A percentile compares a stretch with the other conserved stretches of the same genome.
Conservation (phyloP, 352 stramenopile species). For the Phytophthora capsici region DNA sequence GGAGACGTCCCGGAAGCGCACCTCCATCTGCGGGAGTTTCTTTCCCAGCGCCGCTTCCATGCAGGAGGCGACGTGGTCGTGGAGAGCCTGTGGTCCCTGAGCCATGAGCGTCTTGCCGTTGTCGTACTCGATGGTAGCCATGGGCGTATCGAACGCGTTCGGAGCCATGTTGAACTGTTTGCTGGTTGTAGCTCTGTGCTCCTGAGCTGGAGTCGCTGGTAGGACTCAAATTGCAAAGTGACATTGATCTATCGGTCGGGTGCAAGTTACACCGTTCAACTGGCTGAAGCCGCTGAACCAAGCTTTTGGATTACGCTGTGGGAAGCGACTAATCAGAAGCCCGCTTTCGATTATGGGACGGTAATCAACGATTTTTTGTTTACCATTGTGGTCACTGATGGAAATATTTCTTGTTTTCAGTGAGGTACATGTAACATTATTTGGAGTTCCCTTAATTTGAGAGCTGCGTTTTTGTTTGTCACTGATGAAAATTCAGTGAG, state of each 20-base stretch:
- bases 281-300: too few species aligned
- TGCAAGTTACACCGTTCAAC: too few species aligned
- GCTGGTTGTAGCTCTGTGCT: neutral
- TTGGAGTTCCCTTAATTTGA: too few species aligned
- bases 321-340: conserved; percentile 6
- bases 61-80: conserved; percentile 31
- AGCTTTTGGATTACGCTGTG: conserved; percentile 20
- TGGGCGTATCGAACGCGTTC: neutral
- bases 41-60: conserved; percentile 36
- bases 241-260: conserved; percentile 4
- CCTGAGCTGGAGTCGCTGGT: conserved; percentile 11
- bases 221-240: conserved; percentile 21
- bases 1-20: conserved; percentile 5
- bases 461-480: too few species aligned
- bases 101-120: conserved; percentile 39
- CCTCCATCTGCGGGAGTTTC: neutral
- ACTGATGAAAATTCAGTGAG: too few species aligned
- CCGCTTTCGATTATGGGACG: conserved; percentile 13
- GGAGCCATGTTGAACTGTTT: neutral
- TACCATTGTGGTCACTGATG: too few species aligned
- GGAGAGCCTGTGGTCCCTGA: conserved; percentile 33
- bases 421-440: too few species aligned
- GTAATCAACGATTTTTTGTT: conserved; percentile 27
- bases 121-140: conserved; percentile 29
- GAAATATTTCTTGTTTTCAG: too few species aligned